A percentile compares a stretch with the other conserved stretches of the same genome.
Evolutionary conservation across 805 yeast genomes (phyloP).

Genomic region (Candida parachauliodes): DNA sequence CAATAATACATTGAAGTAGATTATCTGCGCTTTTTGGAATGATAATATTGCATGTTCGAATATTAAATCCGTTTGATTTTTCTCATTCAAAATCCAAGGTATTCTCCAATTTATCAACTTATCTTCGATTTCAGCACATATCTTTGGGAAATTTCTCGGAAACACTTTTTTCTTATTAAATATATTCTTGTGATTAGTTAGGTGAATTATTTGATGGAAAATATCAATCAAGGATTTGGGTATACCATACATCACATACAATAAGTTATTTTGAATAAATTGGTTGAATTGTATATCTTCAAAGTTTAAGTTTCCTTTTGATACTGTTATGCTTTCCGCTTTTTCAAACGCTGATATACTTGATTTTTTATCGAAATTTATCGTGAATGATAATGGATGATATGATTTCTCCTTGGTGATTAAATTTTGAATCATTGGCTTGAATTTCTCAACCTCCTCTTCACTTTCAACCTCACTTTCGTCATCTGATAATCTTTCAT

Average conservation of each 20-base stretch:
- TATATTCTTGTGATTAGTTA: slow-evolving; percentile 51
- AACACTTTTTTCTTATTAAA: slow-evolving; percentile 35
- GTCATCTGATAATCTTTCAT: slow-evolving; percentile 13
- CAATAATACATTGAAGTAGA: slow-evolving; percentile 46
- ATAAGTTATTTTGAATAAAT: slow-evolving; percentile 16
- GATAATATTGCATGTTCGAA: slow-evolving; percentile 21
- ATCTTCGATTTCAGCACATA: slow-evolving; percentile 55
- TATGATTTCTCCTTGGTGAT: slow-evolving; percentile 12
- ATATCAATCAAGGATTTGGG: slow-evolving; percentile 46
- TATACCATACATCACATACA: slow-evolving; percentile 45
- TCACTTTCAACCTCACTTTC: slow-evolving; percentile 13
- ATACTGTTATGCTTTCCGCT: not conserved
- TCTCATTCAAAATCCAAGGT: slow-evolving; percentile 32
- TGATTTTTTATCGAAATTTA: slow-evolving; percentile 19
- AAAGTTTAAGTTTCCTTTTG: not conserved
- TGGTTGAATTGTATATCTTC: slow-evolving; percentile 8
- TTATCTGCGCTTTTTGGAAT: slow-evolving; percentile 41
- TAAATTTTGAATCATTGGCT: slow-evolving; percentile 22
- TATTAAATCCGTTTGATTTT: slow-evolving; percentile 34
- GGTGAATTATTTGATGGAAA: slow-evolving; percentile 42
- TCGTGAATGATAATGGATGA: slow-evolving; percentile 24
- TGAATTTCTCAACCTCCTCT: slow-evolving; percentile 10
- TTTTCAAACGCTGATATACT: not conserved
- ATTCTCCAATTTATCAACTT: slow-evolving; percentile 44
- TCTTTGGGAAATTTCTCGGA: slow-evolving; percentile 53